These are phyloP conservation scores for Leccinum arenicola DNA, from an alignment of 768 basidiomycete genomes.

Conservation along the genomic window DNA sequence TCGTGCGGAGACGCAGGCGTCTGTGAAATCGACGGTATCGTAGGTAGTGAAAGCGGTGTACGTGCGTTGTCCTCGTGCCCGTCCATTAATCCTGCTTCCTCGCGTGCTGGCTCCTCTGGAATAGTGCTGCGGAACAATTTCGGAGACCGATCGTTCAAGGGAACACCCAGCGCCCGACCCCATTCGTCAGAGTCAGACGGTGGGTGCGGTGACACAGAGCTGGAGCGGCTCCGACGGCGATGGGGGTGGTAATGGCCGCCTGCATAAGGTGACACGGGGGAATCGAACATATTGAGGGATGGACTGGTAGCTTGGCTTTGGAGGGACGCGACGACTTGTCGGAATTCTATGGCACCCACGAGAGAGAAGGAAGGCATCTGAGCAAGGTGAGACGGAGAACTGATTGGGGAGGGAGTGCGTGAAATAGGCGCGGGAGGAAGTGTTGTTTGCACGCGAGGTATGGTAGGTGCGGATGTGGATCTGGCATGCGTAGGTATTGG, in stretches of 20 bases:
- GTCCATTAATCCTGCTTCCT: slow-evolving; percentile 8
- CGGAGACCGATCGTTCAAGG: slow-evolving; percentile 50
- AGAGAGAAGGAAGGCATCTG: slow-evolving; percentile 86
- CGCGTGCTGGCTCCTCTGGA: slow-evolving; percentile 13
- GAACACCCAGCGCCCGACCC: slow-evolving; percentile 50
- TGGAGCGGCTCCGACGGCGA: slow-evolving; percentile 26
- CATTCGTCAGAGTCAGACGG: slow-evolving; percentile 42
- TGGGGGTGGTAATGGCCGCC: slow-evolving; percentile 69
- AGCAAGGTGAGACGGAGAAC: slow-evolving; percentile 34
- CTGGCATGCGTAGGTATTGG: slow-evolving; percentile 39
- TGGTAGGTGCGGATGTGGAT: slow-evolving; percentile 33
- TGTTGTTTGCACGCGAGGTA: slow-evolving; percentile 41
- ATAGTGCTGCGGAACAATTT: slow-evolving; percentile 31
- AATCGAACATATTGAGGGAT: slow-evolving; percentile 64
- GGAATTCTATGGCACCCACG: slow-evolving; percentile 93
- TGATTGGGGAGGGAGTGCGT: slow-evolving; percentile 51
- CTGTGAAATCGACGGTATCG: slow-evolving; percentile 55
- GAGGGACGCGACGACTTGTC: slow-evolving; percentile 83
- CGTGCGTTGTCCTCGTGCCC: slow-evolving; percentile 8
- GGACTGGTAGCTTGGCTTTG: slow-evolving; percentile 62
- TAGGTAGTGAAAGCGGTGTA: slow-evolving; percentile 25
- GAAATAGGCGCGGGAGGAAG: slow-evolving; percentile 39
- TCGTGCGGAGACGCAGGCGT: slow-evolving; percentile 48
- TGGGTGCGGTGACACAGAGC: slow-evolving; percentile 31
- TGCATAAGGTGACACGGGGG: slow-evolving; percentile 64